Base-by-base conservation (phyloP, 371 early-diverging fungal genomes). In the Mucor sp. region DNA sequence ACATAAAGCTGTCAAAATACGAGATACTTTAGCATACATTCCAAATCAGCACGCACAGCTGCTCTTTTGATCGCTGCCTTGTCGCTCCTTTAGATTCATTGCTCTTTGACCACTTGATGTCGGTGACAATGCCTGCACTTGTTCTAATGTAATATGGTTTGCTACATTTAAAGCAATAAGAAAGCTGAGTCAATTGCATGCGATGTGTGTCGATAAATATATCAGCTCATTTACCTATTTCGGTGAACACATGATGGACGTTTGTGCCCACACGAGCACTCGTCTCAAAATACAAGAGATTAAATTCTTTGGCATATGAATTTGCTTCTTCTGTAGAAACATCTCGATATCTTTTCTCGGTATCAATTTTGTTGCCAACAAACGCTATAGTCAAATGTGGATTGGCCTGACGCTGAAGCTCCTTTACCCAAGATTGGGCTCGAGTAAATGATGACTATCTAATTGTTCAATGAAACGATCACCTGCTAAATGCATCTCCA, bases 381-480 rank as follows among this genome's bases (percentile, higher is more conserved):
- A 99, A 79, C 28, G 97, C 96, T 80, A 96, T 97, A 67, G 98
- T 92, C 69, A 96, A 97, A 74, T 89, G 88, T 55, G 93, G 89
- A 74, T 93, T 97, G 59, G 96, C 96, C 73, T 95, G 96, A 69
- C 93, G 87, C 85, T 94, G 93, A 60, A 98, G 81, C 73, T 99
- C 99, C 68, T 95, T 92, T 27, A 99, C 95, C 99, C 99, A 99
- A 21, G 91, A 86, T 83, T 98, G 96, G 23, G 99, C 99, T 82
- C 91, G 94, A 60, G 93, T 94, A 66, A 99, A 90, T 25, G 99
- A 95, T 17, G 91, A 90, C 90, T 90, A 80, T 35, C 32, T 17
- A 19, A 19, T 41, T 14, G 41, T 25, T 21, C 2, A 57, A 39
- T 62, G 28, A 60, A 17, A 30, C 44, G 19, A 19, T 44, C 19